phyloP scores from a whole-genome alignment of 1,139 yeast species.

The Geotrichum bryndzae region DNA sequence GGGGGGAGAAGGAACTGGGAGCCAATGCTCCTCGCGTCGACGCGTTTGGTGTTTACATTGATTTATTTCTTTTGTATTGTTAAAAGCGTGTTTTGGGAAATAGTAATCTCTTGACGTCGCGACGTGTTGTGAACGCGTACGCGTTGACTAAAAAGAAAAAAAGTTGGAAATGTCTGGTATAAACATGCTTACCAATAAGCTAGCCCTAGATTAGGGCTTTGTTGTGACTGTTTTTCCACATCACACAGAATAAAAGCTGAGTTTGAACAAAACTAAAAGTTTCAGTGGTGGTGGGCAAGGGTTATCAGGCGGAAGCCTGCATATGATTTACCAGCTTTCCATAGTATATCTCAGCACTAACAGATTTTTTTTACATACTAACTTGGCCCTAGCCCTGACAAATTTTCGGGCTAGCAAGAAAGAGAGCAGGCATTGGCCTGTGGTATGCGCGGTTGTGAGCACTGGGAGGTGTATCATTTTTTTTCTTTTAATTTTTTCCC shows the following conservation, averaged over 20 bases:
- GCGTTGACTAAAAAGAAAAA: neutral
- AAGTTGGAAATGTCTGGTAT: neutral
- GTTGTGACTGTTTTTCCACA: conserved; percentile 4
- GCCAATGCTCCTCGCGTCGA: neutral
- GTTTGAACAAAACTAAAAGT: neutral
- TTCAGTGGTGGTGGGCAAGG: neutral
- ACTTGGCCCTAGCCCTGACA: conserved; percentile 1
- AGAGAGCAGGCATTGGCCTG: neutral
- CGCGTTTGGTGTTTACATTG: neutral
- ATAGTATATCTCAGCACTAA: conserved; percentile 1
- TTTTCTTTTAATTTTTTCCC: neutral
- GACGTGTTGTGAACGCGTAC: neutral
- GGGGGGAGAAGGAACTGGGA: neutral
- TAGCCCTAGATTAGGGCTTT: conserved; percentile 12
- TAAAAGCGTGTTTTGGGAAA: neutral
- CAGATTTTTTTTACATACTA: neutral
- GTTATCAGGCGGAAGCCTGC: neutral
- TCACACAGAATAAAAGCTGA: neutral
- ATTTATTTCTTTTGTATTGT: no score
- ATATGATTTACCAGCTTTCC: neutral
- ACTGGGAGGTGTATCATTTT: neutral
- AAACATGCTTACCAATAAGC: no score
- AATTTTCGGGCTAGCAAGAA: neutral
- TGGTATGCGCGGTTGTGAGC: neutral
- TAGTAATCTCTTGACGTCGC: neutral